Conservation (phyloP, 2,329 filamentous ascomycete species). For the Monilinia fructigena region DNA sequence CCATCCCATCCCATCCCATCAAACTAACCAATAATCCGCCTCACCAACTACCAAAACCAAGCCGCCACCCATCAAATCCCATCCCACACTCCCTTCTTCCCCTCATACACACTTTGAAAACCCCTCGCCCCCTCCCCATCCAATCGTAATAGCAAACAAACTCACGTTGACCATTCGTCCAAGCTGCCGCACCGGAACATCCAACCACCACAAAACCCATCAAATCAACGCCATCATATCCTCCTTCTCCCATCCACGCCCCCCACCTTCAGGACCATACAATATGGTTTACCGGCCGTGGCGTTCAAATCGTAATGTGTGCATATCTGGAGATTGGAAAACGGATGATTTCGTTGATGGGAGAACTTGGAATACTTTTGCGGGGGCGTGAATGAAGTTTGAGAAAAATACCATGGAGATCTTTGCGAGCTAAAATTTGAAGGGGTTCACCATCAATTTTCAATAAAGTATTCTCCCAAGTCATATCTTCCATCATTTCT, state of each 20-base stretch:
- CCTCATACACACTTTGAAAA: constrained; percentile 35
- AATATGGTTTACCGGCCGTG: constrained; percentile 65
- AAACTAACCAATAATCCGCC: background rate
- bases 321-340: constrained; percentile 80
- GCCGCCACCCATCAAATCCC: constrained; percentile 36
- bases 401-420: constrained; percentile 52
- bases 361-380: constrained; percentile 52
- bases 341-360: constrained; percentile 58
- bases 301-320: constrained; percentile 75
- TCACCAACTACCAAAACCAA: constrained; percentile 35
- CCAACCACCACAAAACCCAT: constrained; percentile 80
- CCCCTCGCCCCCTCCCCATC: constrained; percentile 42
- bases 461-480: constrained; percentile 80
- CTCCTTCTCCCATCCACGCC: constrained; percentile 63
- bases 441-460: constrained; percentile 51
- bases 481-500: constrained; percentile 65
- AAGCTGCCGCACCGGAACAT: constrained; percentile 65
- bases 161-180: constrained; percentile 69
- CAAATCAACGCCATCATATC: constrained; percentile 73
- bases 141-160: constrained; percentile 58
- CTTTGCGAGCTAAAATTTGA: constrained; percentile 47
- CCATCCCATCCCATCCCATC: background rate
- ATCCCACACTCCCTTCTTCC: constrained; percentile 37
- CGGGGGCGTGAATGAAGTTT: constrained; percentile 61
- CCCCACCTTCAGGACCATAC: constrained; percentile 68